phyloP scores from a whole-genome alignment of 106 monocot genomes.

The Dioscorea dumetorum region DNA sequence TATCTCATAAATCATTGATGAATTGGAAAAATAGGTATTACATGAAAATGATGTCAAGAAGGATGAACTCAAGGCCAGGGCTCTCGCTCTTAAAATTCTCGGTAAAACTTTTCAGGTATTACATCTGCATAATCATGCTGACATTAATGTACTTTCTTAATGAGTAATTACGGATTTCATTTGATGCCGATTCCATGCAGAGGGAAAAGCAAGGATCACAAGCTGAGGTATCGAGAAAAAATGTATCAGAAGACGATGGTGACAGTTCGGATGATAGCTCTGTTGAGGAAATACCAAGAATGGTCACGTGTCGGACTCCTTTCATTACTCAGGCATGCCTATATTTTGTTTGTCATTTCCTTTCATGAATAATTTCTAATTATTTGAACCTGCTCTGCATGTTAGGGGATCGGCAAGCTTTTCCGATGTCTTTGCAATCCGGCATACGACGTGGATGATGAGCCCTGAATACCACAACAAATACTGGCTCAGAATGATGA shows the following conservation, averaged over 20 bases:
- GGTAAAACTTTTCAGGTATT: slow-evolving; percentile 66
- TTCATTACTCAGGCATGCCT: slow-evolving; percentile 59
- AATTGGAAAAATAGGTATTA: slow-evolving; percentile 36
- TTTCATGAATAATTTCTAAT: background rate
- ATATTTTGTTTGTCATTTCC: background rate
- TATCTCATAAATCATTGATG: too few species aligned
- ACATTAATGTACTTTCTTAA: too few species aligned
- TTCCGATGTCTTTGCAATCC: slow-evolving; percentile 86
- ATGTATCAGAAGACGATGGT: slow-evolving; percentile 36
- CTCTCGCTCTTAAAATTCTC: slow-evolving; percentile 60
- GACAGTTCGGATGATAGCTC: slow-evolving; percentile 60
- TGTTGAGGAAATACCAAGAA: slow-evolving; percentile 33
- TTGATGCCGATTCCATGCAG: slow-evolving; percentile 15
- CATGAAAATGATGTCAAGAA: slow-evolving; percentile 67
- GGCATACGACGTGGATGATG: slow-evolving; percentile 76
- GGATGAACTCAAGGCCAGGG: slow-evolving; percentile 63
- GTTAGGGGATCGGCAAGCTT: slow-evolving; percentile 66
- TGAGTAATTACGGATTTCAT: too few species aligned
- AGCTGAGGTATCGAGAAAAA: slow-evolving; percentile 20
- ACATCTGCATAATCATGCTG: too few species aligned
- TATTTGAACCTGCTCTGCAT: background rate
- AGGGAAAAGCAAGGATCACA: slow-evolving; percentile 35
- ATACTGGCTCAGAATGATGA: background rate
- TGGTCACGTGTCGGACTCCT: slow-evolving; percentile 47
- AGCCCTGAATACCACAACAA: slow-evolving; percentile 26